Evolutionary conservation across 441 rosid genomes (phyloP).

Genomic region (Populus hybrid): DNA sequence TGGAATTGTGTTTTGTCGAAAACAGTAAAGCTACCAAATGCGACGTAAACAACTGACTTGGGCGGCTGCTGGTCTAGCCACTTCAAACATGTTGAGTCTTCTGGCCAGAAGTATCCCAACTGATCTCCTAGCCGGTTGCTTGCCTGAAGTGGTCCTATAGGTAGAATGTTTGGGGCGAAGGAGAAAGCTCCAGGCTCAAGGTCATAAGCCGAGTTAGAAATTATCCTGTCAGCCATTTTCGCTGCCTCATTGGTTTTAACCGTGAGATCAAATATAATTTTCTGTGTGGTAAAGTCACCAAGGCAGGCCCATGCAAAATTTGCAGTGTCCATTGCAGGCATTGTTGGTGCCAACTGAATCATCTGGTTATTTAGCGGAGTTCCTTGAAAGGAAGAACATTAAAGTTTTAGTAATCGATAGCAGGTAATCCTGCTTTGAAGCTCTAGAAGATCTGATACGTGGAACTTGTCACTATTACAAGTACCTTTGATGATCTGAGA

Average conservation of each 20-base stretch:
- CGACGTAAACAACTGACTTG: constrained; percentile 50
- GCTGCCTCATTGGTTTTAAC: background rate
- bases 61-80: constrained; percentile 51
- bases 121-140: constrained; percentile 18
- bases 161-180: constrained; percentile 22
- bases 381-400: constrained; percentile 17
- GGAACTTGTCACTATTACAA: background rate
- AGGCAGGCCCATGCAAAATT: constrained; percentile 36
- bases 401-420: background rate
- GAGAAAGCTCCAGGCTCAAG: constrained; percentile 43
- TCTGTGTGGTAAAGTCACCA: constrained; percentile 29
- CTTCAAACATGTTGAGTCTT: constrained; percentile 40
- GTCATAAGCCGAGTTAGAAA: constrained; percentile 43
- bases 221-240: constrained; percentile 30
- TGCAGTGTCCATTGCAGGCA: constrained; percentile 36
- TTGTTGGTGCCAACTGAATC: constrained; percentile 30
- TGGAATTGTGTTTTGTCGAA: constrained; percentile 29
- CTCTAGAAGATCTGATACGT: background rate
- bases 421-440: too few relatives aligned
- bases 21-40: constrained; percentile 57
- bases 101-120: constrained; percentile 43
- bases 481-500: background rate
- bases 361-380: constrained; percentile 23
- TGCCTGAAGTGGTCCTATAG: constrained; percentile 44
- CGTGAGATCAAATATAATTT: constrained; percentile 23